phyloP scores from a whole-genome alignment of 1,284 basidiomycete species.

The Sphagnurus paluster region DNA sequence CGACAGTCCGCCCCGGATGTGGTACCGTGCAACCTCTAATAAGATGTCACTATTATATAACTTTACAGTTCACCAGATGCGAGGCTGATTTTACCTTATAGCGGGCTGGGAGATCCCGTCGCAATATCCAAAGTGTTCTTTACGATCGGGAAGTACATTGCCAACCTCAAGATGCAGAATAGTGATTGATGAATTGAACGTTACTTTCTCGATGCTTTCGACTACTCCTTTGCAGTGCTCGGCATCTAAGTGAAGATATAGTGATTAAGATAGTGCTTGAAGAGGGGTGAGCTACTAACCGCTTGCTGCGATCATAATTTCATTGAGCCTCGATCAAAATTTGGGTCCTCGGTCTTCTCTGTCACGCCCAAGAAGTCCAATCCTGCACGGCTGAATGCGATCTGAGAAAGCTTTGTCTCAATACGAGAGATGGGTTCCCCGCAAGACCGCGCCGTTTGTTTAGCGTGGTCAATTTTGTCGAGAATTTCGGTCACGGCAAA shows the following conservation, averaged over 20 bases:
- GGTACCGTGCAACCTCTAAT: slow-evolving; percentile 20
- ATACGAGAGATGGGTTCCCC: background rate
- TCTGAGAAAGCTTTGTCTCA: background rate
- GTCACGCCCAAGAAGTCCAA: background rate
- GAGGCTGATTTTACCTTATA: slow-evolving; percentile 8
- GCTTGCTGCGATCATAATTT: background rate
- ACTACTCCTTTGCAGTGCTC: background rate
- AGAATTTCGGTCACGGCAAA: background rate
- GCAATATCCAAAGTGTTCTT: slow-evolving; percentile 12
- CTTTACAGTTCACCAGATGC: too few species aligned
- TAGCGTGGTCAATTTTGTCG: background rate
- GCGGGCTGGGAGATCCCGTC: slow-evolving; percentile 15
- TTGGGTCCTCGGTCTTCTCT: background rate
- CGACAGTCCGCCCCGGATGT: slow-evolving; percentile 24
- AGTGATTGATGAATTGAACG: slow-evolving; percentile 6
- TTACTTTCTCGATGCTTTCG: background rate
- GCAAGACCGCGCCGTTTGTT: background rate
- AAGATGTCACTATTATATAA: too few species aligned
- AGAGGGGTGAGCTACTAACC: background rate
- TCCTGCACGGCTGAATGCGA: background rate
- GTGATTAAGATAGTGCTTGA: background rate
- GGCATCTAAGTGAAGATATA: too few species aligned
- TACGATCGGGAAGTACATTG: slow-evolving; percentile 3
- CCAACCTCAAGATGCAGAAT: slow-evolving; percentile 1
- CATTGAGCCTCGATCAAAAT: background rate